Conservation (phyloP, 2,329 filamentous ascomycete species). For the Colletotrichum sp. region DNA sequence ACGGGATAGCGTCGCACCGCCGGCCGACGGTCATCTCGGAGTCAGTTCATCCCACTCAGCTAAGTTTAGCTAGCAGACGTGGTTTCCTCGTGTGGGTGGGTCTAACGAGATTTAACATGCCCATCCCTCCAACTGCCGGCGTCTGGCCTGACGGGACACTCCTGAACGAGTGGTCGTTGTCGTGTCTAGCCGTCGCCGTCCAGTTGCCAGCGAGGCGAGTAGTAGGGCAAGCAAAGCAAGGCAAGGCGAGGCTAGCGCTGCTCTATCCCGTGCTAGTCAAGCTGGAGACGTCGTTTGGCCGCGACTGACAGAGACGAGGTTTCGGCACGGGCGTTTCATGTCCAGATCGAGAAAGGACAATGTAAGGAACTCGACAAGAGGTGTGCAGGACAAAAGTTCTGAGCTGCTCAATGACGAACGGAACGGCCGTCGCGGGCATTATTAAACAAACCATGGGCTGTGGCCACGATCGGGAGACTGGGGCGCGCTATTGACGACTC, state of each 20-base stretch:
- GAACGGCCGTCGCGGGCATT: background rate
- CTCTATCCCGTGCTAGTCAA: background rate
- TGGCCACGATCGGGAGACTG: background rate
- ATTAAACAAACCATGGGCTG: background rate
- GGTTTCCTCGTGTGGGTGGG: conserved; percentile 21
- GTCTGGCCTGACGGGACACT: background rate
- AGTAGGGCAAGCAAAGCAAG: background rate
- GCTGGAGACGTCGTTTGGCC: background rate
- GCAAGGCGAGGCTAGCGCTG: conserved; percentile 1
- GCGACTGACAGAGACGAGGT: conserved; percentile 12
- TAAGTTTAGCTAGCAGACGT: conserved; percentile 17
- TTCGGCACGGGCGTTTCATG: conserved; percentile 17
- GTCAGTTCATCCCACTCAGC: conserved; percentile 21
- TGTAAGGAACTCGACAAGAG: background rate
- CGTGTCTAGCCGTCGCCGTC: background rate
- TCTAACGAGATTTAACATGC: conserved; percentile 21
- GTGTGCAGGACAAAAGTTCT: background rate
- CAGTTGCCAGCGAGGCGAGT: background rate
- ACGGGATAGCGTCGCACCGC: background rate
- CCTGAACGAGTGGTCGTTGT: background rate
- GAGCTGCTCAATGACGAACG: background rate
- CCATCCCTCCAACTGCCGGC: conserved; percentile 18
- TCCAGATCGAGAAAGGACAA: conserved; percentile 2
- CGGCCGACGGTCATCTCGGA: conserved; percentile 11
- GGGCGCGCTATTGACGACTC: background rate